A percentile compares a stretch with the other conserved stretches of the same genome.
Conservation (phyloP, 352 stramenopile species). For the Phytophthora colocasiae region DNA sequence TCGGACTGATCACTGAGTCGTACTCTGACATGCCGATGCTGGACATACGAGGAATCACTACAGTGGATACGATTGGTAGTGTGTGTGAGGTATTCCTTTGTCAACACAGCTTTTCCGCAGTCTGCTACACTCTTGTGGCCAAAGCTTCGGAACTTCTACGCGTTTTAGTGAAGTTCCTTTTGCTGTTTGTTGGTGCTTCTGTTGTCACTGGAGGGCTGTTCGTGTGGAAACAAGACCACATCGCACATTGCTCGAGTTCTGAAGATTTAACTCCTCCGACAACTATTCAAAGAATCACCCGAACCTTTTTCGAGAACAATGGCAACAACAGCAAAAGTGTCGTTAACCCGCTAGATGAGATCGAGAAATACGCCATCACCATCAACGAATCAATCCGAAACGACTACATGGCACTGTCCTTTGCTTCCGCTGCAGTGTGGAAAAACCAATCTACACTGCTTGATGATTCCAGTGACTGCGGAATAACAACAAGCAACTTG, state of each 20-base stretch:
- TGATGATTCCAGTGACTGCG: conserved; percentile 26
- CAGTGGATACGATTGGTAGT: conserved; percentile 52
- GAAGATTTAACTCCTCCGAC: conserved; percentile 9
- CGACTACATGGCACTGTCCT: conserved; percentile 32
- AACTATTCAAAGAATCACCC: conserved; percentile 31
- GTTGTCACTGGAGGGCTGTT: conserved; percentile 45
- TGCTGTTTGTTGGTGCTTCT: conserved; percentile 43
- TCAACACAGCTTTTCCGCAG: conserved; percentile 45
- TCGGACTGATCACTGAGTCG: conserved; percentile 64
- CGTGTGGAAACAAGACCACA: conserved; percentile 53
- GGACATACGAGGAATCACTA: conserved; percentile 61
- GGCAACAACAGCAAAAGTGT: conserved; percentile 37
- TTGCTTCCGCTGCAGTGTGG: conserved; percentile 36
- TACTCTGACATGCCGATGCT: conserved; percentile 61
- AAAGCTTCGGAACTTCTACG: conserved; percentile 45
- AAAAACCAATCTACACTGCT: conserved; percentile 37
- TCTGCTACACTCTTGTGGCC: conserved; percentile 50
- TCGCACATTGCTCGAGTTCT: conserved; percentile 18
- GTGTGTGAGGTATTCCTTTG: conserved; percentile 58
- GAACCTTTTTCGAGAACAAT: conserved; percentile 37
- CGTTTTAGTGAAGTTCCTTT: conserved; percentile 44
- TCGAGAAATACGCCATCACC: conserved; percentile 37
- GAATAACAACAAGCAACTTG: conserved; percentile 37
- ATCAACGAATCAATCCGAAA: conserved; percentile 44
- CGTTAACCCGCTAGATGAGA: conserved; percentile 30